phyloP scores from a whole-genome alignment of 2,329 filamentous ascomycete genomes.

The Didymosphaeria variabile region DNA sequence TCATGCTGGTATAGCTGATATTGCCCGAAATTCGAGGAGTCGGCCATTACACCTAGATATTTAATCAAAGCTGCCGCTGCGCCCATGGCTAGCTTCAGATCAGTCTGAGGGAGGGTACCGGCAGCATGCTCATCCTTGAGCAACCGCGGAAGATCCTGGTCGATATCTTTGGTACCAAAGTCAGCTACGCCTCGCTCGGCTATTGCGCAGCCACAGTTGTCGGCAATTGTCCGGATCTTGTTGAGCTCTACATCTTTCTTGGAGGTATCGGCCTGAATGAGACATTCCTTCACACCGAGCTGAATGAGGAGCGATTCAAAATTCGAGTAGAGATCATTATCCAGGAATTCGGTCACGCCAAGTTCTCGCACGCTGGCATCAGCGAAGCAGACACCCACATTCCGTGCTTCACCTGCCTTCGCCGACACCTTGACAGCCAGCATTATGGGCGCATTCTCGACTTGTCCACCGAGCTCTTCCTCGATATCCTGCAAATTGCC shows the following conservation, averaged over 20 bases:
- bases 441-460: slow-evolving; percentile 93
- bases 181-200: slow-evolving; percentile 80
- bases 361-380: slow-evolving; percentile 96
- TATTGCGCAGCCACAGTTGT: slow-evolving; percentile 90
- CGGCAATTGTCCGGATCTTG: slow-evolving; percentile 88
- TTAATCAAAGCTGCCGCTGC: slow-evolving; percentile 93
- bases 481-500: slow-evolving; percentile 97
- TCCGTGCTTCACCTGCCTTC: slow-evolving; percentile 84
- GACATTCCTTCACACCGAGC: slow-evolving; percentile 91
- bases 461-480: slow-evolving; percentile 86
- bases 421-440: slow-evolving; percentile 91
- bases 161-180: slow-evolving; percentile 90
- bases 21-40: slow-evolving; percentile 94
- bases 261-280: slow-evolving; percentile 79
- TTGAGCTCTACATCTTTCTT: slow-evolving; percentile 88
- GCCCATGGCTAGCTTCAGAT: slow-evolving; percentile 95
- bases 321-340: slow-evolving; percentile 98
- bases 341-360: slow-evolving; percentile 96
- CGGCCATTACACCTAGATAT: slow-evolving; percentile 89
- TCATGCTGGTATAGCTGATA: slow-evolving; percentile 98
- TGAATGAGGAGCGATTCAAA: slow-evolving; percentile 97
- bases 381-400: slow-evolving; percentile 94
- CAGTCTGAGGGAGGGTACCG: slow-evolving; percentile 83
- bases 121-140: slow-evolving; percentile 85
- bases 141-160: slow-evolving; percentile 88